Evolutionary conservation across 768 basidiomycete species (phyloP).

Genomic region (Podaxis sp.): DNA sequence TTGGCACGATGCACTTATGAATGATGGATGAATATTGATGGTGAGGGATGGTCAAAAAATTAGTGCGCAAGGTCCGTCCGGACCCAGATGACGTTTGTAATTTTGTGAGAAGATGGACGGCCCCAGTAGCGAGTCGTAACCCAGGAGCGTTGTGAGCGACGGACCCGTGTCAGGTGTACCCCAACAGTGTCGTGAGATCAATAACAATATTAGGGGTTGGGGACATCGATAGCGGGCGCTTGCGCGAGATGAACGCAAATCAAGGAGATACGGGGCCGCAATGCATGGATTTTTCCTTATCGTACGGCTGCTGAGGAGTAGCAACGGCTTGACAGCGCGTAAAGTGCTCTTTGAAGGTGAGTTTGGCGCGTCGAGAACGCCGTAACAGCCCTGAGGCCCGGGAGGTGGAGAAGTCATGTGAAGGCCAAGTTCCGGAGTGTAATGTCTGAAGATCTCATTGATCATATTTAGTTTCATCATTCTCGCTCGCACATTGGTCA

Average conservation of each 20-base stretch:
- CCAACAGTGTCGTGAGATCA: background rate
- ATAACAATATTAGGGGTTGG: background rate
- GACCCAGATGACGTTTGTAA: background rate
- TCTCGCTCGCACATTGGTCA: background rate
- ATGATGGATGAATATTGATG: background rate
- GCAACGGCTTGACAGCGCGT: background rate
- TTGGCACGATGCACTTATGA: background rate
- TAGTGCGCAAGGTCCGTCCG: constrained; percentile 11
- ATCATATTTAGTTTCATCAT: constrained; percentile 2
- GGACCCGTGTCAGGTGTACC: background rate
- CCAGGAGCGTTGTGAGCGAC: background rate
- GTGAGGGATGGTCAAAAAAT: background rate
- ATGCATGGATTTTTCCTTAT: background rate
- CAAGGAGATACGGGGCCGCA: background rate
- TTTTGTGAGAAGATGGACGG: background rate
- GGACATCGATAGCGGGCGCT: background rate
- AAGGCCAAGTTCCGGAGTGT: constrained; percentile 5
- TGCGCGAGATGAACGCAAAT: background rate
- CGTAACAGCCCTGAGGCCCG: background rate
- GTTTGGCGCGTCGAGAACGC: background rate
- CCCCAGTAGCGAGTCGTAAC: background rate
- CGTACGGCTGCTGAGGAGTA: background rate
- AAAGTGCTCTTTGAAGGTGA: background rate
- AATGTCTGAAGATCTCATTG: background rate
- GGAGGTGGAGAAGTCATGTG: constrained; percentile 3